Percentiles rank a stretch among this genome's conserved stretches.
Conservation (phyloP, 2,329 filamentous ascomycete species). For the Xylariaceae sp. region DNA sequence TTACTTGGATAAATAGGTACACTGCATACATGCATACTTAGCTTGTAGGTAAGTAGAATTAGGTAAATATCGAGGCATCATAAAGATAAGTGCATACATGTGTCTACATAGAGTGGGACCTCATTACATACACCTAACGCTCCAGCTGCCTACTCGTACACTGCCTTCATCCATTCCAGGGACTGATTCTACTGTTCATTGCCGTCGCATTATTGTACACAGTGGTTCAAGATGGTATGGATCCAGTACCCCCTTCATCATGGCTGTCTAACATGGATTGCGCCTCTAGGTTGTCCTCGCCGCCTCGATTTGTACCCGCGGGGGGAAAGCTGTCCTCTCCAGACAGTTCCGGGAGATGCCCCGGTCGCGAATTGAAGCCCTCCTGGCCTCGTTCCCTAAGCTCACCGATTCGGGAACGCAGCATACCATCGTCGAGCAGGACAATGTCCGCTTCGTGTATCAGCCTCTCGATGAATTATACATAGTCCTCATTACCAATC, state of each 20-base stretch:
- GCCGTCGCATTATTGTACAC: background rate
- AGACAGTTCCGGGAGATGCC: conserved; percentile 98
- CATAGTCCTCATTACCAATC: conserved; percentile 99
- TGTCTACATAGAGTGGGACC: background rate
- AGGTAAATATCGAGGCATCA: background rate
- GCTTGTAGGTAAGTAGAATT: background rate
- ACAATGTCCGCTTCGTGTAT: conserved; percentile 99
- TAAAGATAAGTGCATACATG: background rate
- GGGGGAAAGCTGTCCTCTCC: conserved; percentile 96
- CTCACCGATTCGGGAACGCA: conserved; percentile 93
- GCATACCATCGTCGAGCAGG: conserved; percentile 97
- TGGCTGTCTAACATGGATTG: conserved; percentile 13
- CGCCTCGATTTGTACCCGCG: conserved; percentile 96
- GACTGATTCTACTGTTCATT: background rate
- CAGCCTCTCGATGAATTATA: conserved; percentile 98
- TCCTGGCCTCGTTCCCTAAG: conserved; percentile 96
- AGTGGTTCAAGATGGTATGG: conserved; percentile 26
- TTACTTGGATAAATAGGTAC: background rate
- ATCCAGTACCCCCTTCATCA: conserved; percentile 6
- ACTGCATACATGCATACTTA: background rate
- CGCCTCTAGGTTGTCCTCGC: conserved; percentile 82
- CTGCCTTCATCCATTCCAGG: background rate
- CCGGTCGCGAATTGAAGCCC: conserved; percentile 89
- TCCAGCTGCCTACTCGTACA: background rate
- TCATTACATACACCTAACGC: background rate